Evolutionary conservation across 2,329 filamentous ascomycete genomes (phyloP).

Genomic region (Fusarium subtropicale): DNA sequence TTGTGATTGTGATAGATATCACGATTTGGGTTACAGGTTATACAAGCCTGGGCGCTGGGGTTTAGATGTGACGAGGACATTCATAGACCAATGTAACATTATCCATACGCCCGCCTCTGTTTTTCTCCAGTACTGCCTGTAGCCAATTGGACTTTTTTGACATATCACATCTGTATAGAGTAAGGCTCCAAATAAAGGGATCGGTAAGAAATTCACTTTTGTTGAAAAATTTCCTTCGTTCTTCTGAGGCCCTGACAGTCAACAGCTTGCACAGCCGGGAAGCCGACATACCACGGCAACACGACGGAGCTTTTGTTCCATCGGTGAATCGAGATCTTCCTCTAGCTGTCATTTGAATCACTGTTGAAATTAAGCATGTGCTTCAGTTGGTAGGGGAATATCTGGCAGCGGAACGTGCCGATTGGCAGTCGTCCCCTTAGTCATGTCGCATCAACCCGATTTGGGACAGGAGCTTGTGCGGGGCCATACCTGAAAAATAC

Average conservation of each 20-base stretch:
- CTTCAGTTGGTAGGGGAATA: constrained; percentile 1
- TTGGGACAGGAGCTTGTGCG: constrained; percentile 42
- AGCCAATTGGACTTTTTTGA: too few relatives aligned
- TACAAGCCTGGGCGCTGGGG: constrained; percentile 29
- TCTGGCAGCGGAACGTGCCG: constrained; percentile 26
- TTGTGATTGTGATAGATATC: constrained; percentile 22
- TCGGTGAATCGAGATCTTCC: constrained; percentile 28
- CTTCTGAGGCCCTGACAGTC: not conserved
- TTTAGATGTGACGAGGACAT: constrained; percentile 36
- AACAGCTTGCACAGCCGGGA: not conserved
- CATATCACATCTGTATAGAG: not conserved
- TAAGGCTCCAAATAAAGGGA: not conserved
- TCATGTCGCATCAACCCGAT: constrained; percentile 27
- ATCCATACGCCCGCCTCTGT: constrained; percentile 25
- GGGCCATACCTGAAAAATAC: constrained; percentile 36
- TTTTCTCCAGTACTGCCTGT: not conserved
- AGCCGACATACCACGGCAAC: not conserved
- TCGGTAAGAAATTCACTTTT: not conserved
- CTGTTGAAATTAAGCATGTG: constrained; percentile 27
- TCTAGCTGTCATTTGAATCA: constrained; percentile 11
- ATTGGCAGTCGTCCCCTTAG: constrained; percentile 9
- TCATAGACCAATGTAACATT: constrained; percentile 48
- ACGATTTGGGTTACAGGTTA: constrained; percentile 28
- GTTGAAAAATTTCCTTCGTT: not conserved
- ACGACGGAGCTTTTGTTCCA: constrained; percentile 41